Base-by-base conservation (phyloP, 495 filamentous ascomycete genomes). In the Parachaetomium inaequale region DNA sequence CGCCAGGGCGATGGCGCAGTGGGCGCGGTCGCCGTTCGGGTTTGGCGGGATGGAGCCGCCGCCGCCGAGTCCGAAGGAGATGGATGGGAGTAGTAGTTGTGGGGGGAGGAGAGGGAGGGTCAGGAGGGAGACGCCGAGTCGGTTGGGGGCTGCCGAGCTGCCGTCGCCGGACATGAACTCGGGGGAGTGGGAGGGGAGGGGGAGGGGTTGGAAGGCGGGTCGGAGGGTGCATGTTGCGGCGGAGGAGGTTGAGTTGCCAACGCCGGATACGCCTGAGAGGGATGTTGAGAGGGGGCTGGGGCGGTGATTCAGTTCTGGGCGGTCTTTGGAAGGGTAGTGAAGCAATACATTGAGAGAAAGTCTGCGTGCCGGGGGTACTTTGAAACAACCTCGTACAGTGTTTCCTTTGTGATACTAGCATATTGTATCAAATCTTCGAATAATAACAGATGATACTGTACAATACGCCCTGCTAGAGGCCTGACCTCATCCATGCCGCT, bases 211-310 rank as follows among this genome's bases (percentile, higher is more conserved):
- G 50, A 53, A 14, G 49, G 26, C 19, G 6, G 23, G 46, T 26
- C 10, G 32, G 21, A 8, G 15, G 45, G 45, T 51, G 47, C 8
- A 28, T 32, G 43, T 55, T 2, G 31, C 38, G 12, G 32, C 28
- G 12, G 60, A 55, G 28, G 51, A 62, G 51, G 60, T 62, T 8
- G 60, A 62, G 60, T 7, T 62, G 60, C 60, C 60, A 17, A 56
- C 60, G 52, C 51, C 59, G 51, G 59, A 55, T 47, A 40, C n/a
- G 17, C 29, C 38, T 4, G 47, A 53, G 25, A 19, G 47, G 36
- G 38, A 45, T 45, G 23, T 56, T n/a, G 54, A 56, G 38, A 56
- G 15, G 54, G 54, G 36, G 25, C 19, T 45, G 38, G 54, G 52
- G n/a, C n/a, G n/a, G n/a, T n/a, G n/a, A n/a, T n/a, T n/a, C n/a